Base-by-base conservation (phyloP, 192 early-diverging fungal species). In the Dissophora globulifera region DNA sequence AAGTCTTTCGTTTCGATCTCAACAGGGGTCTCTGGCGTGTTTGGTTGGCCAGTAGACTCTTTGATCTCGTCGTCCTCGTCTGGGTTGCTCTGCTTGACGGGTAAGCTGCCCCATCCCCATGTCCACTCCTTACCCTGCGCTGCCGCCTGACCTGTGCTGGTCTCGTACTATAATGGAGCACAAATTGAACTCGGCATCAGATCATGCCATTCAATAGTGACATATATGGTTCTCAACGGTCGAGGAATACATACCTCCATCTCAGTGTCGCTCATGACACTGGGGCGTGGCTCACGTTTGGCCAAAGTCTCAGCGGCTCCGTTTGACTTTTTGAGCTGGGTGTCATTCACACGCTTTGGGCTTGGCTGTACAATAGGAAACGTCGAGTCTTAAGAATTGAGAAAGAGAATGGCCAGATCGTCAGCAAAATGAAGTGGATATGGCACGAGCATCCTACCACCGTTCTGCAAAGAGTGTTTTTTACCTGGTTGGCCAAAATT, bases 51-150 rank as follows among this genome's bases (percentile, higher is more conserved):
- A 25, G 29, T 25, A 9, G 48, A 59, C 17, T 57, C 69, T 50
- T 78, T 70, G 30, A 27, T 17, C 31, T 78, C 78, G 22, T 60
- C 57, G 11, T 67, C 74, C 32, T 76, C 69, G 2, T 76, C 68
- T 26, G 79, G 69, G 17, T 86, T 76, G 10, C 46, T 47, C 51
- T 65, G 76, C 58, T 87, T 86, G 5, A 83, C 83, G 6, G 90
- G 92, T 22, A 92, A 53, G 4, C 85, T 81, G 16, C 92, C 90
- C 92, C 92, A 93, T 17, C 82, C 80, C 92, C 92, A 93, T 13
- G 81, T 82, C 90, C 90, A 93, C 26, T 82, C 87, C 29, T 71
- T 69, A 17, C 71, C 56, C 23, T 63, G 65, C 52, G 12, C 49
- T n/a, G n/a, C 19, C 0, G 66, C 32, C n/a, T 59, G 66, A 25